Evolutionary conservation across 2,329 filamentous ascomycete genomes (phyloP), one percentile per base, ranked within the genome.

Genomic region (Colletotrichum godetiae): DNA sequence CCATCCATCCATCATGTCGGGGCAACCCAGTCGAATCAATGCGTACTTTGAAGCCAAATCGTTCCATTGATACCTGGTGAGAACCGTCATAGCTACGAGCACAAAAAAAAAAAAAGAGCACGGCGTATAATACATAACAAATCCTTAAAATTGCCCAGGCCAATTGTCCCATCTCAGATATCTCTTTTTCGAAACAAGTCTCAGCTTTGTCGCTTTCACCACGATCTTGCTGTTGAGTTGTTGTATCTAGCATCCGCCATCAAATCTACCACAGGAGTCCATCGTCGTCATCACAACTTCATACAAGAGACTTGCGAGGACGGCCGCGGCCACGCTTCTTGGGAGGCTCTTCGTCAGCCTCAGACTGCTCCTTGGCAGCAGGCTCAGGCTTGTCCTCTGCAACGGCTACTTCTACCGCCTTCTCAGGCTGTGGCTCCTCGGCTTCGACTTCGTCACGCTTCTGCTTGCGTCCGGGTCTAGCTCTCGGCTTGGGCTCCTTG

Each of bases 281-380:
- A 13, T 8, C 33, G 10, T 22, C 27, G 13, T 22, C 3, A 19
- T 11, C 22, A 35, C 15, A 29, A 42, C 24, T 65, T 8, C 46
- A 58, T 3, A 61, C 60, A 19, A 49, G 35, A 22, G 22, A 33
- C 49, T 61, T 73, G 29, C 67, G 67, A 24, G 71, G 71, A 11
- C 71, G 71, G 10, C 71, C 71, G 24, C 71, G 71, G 6, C 60
- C 71, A 19, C 67, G 71, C 71, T 73, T 73, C 67, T 70, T 73
- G 3, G 67, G 55, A 6, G 60, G 33, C 60, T 74, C 64, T 35
- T 31, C 60, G 4, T 74, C 55, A 3, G 31, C 27, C 7, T 74
- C 67, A 11, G 22, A 15, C 61, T 46, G 24, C 15, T 60, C 22
- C 66, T 64, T 64, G 5, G 64, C 0, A 0, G 56, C 49, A 22